A percentile compares a stretch with the other conserved stretches of the same genome.
Evolutionary conservation across 2,329 filamentous ascomycete species (phyloP).

Genomic region (Arthrobotrys musiformis): DNA sequence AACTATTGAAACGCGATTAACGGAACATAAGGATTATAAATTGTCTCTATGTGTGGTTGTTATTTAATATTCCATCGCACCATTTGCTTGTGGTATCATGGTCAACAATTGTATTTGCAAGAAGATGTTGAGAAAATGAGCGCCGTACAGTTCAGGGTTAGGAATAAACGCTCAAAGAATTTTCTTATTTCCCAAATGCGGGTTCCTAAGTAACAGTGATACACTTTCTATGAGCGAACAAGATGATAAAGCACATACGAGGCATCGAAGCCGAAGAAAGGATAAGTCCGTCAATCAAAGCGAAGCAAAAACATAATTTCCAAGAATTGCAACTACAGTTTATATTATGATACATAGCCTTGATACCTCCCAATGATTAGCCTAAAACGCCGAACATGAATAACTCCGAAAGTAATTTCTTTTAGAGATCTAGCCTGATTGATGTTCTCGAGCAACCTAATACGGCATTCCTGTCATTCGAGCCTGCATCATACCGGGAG

Average conservation of each 20-base stretch:
- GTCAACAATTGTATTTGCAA: too few species aligned
- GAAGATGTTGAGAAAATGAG: too few species aligned
- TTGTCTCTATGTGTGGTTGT: not conserved
- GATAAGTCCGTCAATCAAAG: not conserved
- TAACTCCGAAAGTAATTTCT: not conserved
- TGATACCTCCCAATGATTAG: not conserved
- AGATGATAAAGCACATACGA: too few species aligned
- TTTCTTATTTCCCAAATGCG: too few species aligned
- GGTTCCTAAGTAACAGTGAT: too few species aligned
- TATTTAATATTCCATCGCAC: not conserved
- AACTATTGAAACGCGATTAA: not conserved
- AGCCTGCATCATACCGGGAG: constrained; percentile 4
- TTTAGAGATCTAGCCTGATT: not conserved
- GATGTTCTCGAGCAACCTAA: not conserved
- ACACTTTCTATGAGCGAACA: too few species aligned
- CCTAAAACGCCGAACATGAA: constrained; percentile 22
- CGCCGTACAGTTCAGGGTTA: too few species aligned
- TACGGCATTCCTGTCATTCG: constrained; percentile 38
- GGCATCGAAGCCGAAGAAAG: not conserved
- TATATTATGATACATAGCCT: constrained; percentile 24
- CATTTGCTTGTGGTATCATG: too few species aligned
- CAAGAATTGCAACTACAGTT: not conserved
- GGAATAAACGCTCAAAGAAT: too few species aligned
- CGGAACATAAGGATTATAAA: not conserved
- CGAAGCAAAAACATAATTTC: not conserved